phyloP scores from a whole-genome alignment of 805 yeast genomes.

The Spathaspora girioi region DNA sequence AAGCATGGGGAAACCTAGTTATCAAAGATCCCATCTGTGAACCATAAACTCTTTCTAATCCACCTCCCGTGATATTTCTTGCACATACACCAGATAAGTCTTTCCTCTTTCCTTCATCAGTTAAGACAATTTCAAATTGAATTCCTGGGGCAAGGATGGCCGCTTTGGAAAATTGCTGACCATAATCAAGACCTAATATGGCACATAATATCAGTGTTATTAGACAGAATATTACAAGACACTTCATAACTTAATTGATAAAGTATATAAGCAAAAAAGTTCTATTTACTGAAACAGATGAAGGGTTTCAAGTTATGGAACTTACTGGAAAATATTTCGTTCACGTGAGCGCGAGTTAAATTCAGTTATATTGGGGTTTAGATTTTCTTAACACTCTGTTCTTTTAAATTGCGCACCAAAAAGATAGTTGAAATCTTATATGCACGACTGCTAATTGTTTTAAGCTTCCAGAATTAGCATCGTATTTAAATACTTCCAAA shows the following conservation, averaged over 20 bases:
- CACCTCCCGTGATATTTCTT: slow-evolving; percentile 30
- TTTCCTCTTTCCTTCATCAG: slow-evolving; percentile 89
- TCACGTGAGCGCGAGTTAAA: too few species aligned
- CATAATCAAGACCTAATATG: slow-evolving; percentile 83
- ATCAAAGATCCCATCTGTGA: slow-evolving; percentile 67
- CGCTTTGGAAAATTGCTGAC: slow-evolving; percentile 84
- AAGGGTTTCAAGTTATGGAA: too few species aligned
- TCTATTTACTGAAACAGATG: too few species aligned
- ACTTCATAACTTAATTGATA: not conserved
- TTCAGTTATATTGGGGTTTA: too few species aligned
- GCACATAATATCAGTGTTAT: slow-evolving; percentile 44
- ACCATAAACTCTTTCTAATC: slow-evolving; percentile 73
- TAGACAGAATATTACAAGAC: not conserved
- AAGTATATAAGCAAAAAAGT: too few species aligned
- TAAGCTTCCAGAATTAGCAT: too few species aligned
- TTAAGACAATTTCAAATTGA: slow-evolving; percentile 80
- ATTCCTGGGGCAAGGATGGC: slow-evolving; percentile 88
- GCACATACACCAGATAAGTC: slow-evolving; percentile 78
- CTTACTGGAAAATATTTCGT: too few species aligned
- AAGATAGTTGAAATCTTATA: too few species aligned
- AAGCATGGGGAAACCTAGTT: slow-evolving; percentile 68
- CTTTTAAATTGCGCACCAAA: too few species aligned
- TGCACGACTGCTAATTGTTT: too few species aligned
- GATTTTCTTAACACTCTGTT: too few species aligned
- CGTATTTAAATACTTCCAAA: too few species aligned